A percentile compares a stretch with the other conserved stretches of the same genome.
Evolutionary conservation across 768 basidiomycete species (phyloP).

Genomic region (Lactarius tabidus): DNA sequence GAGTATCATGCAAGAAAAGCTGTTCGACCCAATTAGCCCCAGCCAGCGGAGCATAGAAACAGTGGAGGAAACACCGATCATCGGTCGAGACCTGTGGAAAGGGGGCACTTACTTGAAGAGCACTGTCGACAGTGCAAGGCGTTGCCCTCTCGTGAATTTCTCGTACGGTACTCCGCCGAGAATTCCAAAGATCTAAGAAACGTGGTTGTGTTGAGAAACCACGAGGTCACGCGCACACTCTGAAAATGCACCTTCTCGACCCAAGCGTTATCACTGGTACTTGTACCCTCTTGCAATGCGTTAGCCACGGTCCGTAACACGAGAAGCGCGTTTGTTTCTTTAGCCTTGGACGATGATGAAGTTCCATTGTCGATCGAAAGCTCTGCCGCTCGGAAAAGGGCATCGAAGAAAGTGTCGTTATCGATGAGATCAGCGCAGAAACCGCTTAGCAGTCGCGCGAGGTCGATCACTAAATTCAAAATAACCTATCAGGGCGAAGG

Average conservation of each 20-base stretch:
- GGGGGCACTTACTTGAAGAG: slow-evolving; percentile 73
- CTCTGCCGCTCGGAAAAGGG: slow-evolving; percentile 64
- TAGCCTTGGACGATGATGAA: slow-evolving; percentile 56
- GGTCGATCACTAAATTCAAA: slow-evolving; percentile 65
- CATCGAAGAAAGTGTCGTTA: slow-evolving; percentile 49
- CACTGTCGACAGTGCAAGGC: slow-evolving; percentile 75
- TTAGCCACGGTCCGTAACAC: slow-evolving; percentile 79
- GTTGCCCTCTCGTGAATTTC: slow-evolving; percentile 61
- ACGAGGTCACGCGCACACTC: neutral
- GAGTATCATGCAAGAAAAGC: slow-evolving; percentile 60
- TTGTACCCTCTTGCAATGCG: slow-evolving; percentile 55
- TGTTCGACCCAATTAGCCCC: slow-evolving; percentile 31
- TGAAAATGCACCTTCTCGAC: slow-evolving; percentile 42
- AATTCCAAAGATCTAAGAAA: slow-evolving; percentile 51
- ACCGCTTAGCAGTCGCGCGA: slow-evolving; percentile 70
- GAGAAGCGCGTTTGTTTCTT: slow-evolving; percentile 84
- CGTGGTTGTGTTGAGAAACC: neutral
- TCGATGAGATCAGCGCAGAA: slow-evolving; percentile 54
- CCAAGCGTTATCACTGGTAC: slow-evolving; percentile 46
- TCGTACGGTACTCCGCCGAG: slow-evolving; percentile 50
- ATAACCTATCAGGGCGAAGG: slow-evolving; percentile 1
- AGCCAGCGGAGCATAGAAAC: slow-evolving; percentile 2
- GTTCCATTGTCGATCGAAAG: slow-evolving; percentile 54
- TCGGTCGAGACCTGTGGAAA: neutral
- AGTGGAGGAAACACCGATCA: slow-evolving; percentile 2